Conservation (phyloP, 1,284 basidiomycete species). For the Omphalotus olearius region DNA sequence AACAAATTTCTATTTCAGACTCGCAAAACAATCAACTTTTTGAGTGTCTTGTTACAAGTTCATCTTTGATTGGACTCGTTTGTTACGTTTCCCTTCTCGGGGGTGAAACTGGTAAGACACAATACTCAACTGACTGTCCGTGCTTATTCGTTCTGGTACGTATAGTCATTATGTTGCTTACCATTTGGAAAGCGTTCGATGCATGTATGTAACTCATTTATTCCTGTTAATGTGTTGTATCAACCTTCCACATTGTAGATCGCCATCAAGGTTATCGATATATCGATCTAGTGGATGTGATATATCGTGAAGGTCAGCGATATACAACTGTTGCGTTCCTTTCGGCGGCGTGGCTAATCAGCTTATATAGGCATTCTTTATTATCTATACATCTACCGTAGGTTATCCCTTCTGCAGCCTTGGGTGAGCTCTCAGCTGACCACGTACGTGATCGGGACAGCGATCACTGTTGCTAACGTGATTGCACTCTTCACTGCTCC, state of each 20-base stretch:
- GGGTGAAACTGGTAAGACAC: conserved; percentile 14
- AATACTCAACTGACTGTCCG: not conserved
- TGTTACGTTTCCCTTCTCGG: conserved; percentile 15
- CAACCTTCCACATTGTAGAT: not conserved
- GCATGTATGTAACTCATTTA: not conserved
- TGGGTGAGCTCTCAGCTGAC: not conserved
- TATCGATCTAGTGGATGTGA: not conserved
- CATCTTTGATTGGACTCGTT: conserved; percentile 4
- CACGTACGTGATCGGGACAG: not conserved
- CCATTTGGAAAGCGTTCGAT: conserved; percentile 15
- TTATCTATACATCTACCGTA: conserved; percentile 13
- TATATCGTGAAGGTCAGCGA: conserved; percentile 5
- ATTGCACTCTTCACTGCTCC: not conserved
- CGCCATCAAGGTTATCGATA: not conserved
- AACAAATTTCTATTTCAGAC: too few species aligned
- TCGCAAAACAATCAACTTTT: not conserved
- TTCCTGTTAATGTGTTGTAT: not conserved
- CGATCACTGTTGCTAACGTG: conserved; percentile 9
- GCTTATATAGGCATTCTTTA: not conserved
- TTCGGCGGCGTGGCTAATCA: not conserved
- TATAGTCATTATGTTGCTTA: conserved; percentile 15
- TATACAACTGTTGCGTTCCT: not conserved
- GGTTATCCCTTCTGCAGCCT: not conserved
- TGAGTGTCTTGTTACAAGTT: not conserved
- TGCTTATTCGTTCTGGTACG: not conserved